Percentiles rank a stretch among this genome's conserved stretches.
phyloP scores from a whole-genome alignment of 2,329 filamentous ascomycete species.

The Chaetomium globosum region DNA sequence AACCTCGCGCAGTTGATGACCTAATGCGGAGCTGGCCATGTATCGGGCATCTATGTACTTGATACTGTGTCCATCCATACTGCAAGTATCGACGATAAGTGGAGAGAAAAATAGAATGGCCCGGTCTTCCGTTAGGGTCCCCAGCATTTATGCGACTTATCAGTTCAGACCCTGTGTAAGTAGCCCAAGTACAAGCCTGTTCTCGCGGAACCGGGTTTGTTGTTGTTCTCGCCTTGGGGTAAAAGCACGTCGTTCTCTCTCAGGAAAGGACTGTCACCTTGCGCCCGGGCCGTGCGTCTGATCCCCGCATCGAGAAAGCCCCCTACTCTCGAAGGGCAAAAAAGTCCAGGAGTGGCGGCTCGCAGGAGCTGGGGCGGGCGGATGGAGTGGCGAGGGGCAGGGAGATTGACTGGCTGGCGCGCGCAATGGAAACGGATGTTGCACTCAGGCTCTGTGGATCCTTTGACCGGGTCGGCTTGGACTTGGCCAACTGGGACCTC shows the following conservation, averaged over 20 bases:
- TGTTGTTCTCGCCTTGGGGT: not conserved
- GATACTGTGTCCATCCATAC: not conserved
- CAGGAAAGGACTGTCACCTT: not conserved
- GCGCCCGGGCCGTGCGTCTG: slow-evolving; percentile 13
- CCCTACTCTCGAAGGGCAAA: slow-evolving; percentile 21
- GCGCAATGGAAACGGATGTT: slow-evolving; percentile 23
- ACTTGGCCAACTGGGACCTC: not conserved
- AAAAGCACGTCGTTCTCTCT: slow-evolving; percentile 9
- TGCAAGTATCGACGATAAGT: not conserved
- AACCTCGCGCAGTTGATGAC: slow-evolving; percentile 13
- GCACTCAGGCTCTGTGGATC: slow-evolving; percentile 23
- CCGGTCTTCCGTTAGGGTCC: not conserved
- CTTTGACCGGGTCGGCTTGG: slow-evolving; percentile 16
- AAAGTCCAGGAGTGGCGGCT: slow-evolving; percentile 27
- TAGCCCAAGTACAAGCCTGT: not conserved
- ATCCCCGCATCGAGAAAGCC: slow-evolving; percentile 8
- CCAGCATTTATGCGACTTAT: not conserved
- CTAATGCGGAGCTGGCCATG: slow-evolving; percentile 1
- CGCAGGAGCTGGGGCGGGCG: slow-evolving; percentile 12
- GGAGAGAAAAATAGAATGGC: not conserved
- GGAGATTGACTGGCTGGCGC: slow-evolving; percentile 29
- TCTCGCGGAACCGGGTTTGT: not conserved
- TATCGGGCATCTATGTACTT: not conserved
- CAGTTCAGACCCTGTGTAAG: too few species aligned
- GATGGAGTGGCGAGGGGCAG: slow-evolving; percentile 25